These are phyloP conservation scores for Microcyclosporella mali DNA, from an alignment of 2,329 filamentous ascomycete species.

Conservation along the genomic window DNA sequence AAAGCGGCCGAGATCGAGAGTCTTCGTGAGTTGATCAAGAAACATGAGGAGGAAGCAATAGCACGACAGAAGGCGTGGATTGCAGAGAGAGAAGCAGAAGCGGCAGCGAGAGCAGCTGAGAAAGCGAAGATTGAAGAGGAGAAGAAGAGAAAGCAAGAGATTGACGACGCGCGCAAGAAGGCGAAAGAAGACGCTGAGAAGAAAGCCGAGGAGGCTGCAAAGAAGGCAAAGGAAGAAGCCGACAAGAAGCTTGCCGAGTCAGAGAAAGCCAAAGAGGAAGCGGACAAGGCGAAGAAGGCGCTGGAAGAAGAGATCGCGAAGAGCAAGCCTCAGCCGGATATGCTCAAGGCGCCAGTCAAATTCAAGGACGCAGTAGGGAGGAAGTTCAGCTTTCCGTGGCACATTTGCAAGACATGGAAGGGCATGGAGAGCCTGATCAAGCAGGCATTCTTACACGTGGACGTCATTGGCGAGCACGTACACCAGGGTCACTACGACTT, in stretches of 20 bases:
- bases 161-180: constrained; percentile 37
- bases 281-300: constrained; percentile 45
- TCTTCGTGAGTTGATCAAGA: constrained; percentile 37
- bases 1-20: constrained; percentile 25
- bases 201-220: constrained; percentile 40
- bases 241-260: constrained; percentile 52
- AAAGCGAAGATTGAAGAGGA: constrained; percentile 45
- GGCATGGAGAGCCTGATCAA: constrained; percentile 46
- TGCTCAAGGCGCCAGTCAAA: constrained; percentile 66
- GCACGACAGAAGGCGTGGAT: constrained; percentile 25
- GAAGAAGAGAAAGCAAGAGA: constrained; percentile 40
- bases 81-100: constrained; percentile 26
- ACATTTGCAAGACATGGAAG: constrained; percentile 64
- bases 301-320: constrained; percentile 44
- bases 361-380: constrained; percentile 89
- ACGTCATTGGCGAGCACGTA: constrained; percentile 41
- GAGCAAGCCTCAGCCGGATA: constrained; percentile 45
- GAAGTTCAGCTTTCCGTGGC: constrained; percentile 88
- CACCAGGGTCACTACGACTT: constrained; percentile 44
- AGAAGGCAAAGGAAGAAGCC: constrained; percentile 39
- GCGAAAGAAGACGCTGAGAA: constrained; percentile 43
- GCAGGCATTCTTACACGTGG: constrained; percentile 45
- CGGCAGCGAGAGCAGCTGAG: constrained; percentile 25
- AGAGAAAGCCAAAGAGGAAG: constrained; percentile 45
- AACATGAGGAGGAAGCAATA: constrained; percentile 34